Base-by-base conservation (phyloP, 2,329 filamentous ascomycete genomes). In the Stylonectria norvegica region DNA sequence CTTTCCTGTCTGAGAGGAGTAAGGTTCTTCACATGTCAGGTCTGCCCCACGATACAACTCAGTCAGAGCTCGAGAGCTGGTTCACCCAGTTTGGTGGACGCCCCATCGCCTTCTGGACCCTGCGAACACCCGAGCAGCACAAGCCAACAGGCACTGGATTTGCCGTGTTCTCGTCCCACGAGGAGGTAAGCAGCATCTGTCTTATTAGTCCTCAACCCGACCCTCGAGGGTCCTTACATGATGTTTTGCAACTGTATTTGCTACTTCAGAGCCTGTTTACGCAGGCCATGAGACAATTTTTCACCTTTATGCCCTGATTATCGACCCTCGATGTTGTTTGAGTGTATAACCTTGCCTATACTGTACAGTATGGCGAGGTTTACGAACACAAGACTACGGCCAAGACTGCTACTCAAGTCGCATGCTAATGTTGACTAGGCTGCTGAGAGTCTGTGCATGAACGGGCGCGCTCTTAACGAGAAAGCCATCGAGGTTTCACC, bases 101-200 rank as follows among this genome's bases (percentile, higher is more conserved):
- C 30, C 93, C 93, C 20, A 98, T 98, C 69, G 93, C 93, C 15
- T 98, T 98, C 71, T 98, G 93, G 93, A 98, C 93, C 14, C 78
- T 98, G 36, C 86, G 91, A 48, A 98, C 93, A 11, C 93, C 93
- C 3, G 93, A 98, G 68, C 93, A 97, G 70, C 93, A 97, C 70
- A 98, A 98, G 75, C 93, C 93, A n/a, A 98, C 93, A 8, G 93
- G 93, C 30, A 95, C 91, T 39, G 93, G 93, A 38, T 98, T 98
- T 67, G 93, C 93, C 35, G 91, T 98, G 41, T 98, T 98, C 64
- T 97, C 93, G 49, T 97, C 91, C 33, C 93, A 98, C 62, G 93
- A 98, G 75, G 93, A 98, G 83, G 90, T 95, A 72, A 71, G 83
- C 74, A 42, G 10, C 16, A 15, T 37, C 14, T 23, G 22, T 16